Percentiles rank a stretch among this genome's conserved stretches.
phyloP scores from a whole-genome alignment of 345 rosid genomes.

The Lumnitzera littorea region DNA sequence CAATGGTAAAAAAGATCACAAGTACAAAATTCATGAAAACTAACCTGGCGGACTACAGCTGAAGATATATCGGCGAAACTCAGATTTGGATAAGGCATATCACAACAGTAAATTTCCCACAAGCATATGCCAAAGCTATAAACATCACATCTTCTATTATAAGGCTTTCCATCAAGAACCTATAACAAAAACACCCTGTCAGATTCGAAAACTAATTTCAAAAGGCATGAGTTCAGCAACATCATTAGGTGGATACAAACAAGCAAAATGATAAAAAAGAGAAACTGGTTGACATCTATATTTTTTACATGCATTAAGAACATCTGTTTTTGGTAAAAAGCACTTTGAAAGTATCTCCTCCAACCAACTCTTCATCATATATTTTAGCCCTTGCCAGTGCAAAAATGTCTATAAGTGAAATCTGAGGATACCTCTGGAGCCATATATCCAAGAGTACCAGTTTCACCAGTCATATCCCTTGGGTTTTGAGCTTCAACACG shows the following conservation, averaged over 20 bases:
- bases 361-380: not conserved
- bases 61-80: constrained; percentile 37
- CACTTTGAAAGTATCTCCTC: too few species aligned
- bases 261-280: not conserved
- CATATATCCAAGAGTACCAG: constrained; percentile 50
- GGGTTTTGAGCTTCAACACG: constrained; percentile 51
- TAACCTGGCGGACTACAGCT: constrained; percentile 43
- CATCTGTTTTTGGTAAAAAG: too few species aligned
- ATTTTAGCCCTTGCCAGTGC: not conserved
- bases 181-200: constrained; percentile 4
- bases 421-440: constrained; percentile 36
- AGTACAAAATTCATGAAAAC: not conserved
- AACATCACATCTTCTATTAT: constrained; percentile 41
- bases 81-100: constrained; percentile 43
- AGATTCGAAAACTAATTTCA: too few species aligned
- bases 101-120: constrained; percentile 52
- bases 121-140: constrained; percentile 50
- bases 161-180: constrained; percentile 48
- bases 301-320: too few species aligned
- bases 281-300: too few species aligned
- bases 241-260: not conserved
- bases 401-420: not conserved
- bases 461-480: constrained; percentile 47
- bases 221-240: too few species aligned
- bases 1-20: not conserved